Evolutionary conservation across 1,284 basidiomycete species (phyloP).

Genomic region (Rhodotorula glutinis): DNA sequence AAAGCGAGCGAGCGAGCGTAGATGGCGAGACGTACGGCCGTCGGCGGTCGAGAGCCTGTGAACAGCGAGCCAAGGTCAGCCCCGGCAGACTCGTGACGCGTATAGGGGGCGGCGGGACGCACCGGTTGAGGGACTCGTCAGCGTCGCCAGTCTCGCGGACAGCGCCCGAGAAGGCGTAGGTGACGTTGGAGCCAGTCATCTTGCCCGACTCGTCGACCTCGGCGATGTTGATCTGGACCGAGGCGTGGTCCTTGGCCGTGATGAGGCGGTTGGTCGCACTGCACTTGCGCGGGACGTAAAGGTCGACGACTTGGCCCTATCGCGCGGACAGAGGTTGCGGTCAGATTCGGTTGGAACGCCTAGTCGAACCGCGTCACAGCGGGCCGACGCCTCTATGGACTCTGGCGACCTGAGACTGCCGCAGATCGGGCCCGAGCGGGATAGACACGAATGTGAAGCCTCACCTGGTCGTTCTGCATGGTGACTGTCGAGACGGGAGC

Average conservation of each 20-base stretch:
- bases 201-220: conserved; percentile 93
- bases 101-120: not conserved
- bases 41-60: conserved; percentile 81
- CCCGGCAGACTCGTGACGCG: too few species aligned
- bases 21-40: conserved; percentile 52
- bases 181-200: conserved; percentile 78
- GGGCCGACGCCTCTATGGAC: too few species aligned
- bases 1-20: not conserved
- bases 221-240: conserved; percentile 90
- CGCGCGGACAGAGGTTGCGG: not conserved
- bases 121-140: conserved; percentile 88
- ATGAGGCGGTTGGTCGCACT: conserved; percentile 82
- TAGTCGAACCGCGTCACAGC: too few species aligned
- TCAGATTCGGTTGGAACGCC: not conserved
- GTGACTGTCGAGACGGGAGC: conserved; percentile 27
- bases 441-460: not conserved
- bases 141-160: conserved; percentile 93
- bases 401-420: too few species aligned
- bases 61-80: not conserved
- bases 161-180: conserved; percentile 90
- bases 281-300: conserved; percentile 99
- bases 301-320: conserved; percentile 97
- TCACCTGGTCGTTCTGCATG: conserved; percentile 55
- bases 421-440: too few species aligned
- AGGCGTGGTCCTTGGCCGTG: conserved; percentile 98